Evolutionary conservation across 2,329 filamentous ascomycete species (phyloP), one percentile per base, ranked within the genome.

Genomic region (Lachnum nothofagi): DNA sequence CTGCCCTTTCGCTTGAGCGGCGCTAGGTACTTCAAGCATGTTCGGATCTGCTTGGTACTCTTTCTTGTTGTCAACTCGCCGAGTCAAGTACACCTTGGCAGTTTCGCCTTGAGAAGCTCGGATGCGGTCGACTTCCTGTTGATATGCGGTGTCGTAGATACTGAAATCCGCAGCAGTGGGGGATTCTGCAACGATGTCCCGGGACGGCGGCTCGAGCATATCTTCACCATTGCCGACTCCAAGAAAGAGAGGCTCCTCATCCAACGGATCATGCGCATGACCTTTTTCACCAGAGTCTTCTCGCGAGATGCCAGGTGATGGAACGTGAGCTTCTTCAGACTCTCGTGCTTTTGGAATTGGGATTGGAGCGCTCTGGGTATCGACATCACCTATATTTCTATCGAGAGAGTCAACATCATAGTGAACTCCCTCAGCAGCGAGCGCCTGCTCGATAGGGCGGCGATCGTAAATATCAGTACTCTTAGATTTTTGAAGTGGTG

Each of bases 61-160:
- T 33, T 59, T 58, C 41, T 64, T 66, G 14, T 42, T 67, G 48
- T 78, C 74, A 4, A 78, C 72, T 17, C 75, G 67, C 24, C 75
- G 67, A 1, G 70, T 78, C 20, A 78, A 63, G 58, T 84, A 86
- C 14, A 87, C 72, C 16, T 75, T 82, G 1, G 82, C 73, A 27
- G 65, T 62, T 22, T 69, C 66, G 48, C 73, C 70, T 58, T 72
- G 62, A 53, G 69, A 63, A 54, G 71, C 67, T 24, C 78, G 69
- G 60, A 96, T 91, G 14, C 84, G 78, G 50, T 85, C 78, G 23
- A 93, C 79, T 68, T 96, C 88, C 52, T 86, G 80, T 62, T 88
- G 82, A 65, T 95, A 96, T 0, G 91, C 91, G 1, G 79, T 81
- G 65, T 95, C 88, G 66, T 95, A 96, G 49, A 97, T 85, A 63